Evolutionary conservation across 163 green algal species (phyloP), one percentile per base, ranked within the genome.

Genomic region (Picocystis sp.): DNA sequence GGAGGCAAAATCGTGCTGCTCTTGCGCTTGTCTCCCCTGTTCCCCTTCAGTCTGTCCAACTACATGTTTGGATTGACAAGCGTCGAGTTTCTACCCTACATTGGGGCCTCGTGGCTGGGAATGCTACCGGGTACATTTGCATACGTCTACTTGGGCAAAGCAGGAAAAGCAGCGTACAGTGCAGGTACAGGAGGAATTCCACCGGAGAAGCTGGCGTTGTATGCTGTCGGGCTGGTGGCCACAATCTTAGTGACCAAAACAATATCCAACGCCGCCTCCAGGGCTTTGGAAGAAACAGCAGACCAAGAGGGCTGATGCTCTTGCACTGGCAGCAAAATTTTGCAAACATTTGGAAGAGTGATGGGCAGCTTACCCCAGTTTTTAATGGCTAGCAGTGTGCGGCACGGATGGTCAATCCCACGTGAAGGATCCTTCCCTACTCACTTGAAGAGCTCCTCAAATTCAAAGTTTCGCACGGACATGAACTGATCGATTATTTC

Each of bases 401-500:
- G 8, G 29, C 29, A 38, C 5, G 29, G 8, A 38, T 38, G 29
- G 29, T 38, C 29, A 38, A 5, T 38, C 5, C 8, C 29, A 38
- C 29, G 29, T 38, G 8, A 38, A 8, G 29, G 5, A 38, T 38
- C 29, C 29, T 8, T 38, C 29, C 29, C 17, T 12, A 8, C 29
- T 38, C 29, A 38, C 29, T 38, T 38, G 8, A 38, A 38, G 29
- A 38, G 29, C 29, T 38, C 29, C 29, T 38, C 29, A 38, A 38
- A 38, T 8, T 38, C 29, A 38, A 38, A 38, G 29, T 38, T 38
- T 38, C 85, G 66, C 34, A 76, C 58, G 8, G 75, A 62, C 78
- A 91, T 93, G 76, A 95, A 95, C 0, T 72, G 65, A 47, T 91
- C 72, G 24, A 95, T 76, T 13, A 92, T 67, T 19, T 81, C 81